Evolutionary conservation across 2,329 filamentous ascomycete species (phyloP).

Genomic region (Teratosphaeria pseudoeucalypti): DNA sequence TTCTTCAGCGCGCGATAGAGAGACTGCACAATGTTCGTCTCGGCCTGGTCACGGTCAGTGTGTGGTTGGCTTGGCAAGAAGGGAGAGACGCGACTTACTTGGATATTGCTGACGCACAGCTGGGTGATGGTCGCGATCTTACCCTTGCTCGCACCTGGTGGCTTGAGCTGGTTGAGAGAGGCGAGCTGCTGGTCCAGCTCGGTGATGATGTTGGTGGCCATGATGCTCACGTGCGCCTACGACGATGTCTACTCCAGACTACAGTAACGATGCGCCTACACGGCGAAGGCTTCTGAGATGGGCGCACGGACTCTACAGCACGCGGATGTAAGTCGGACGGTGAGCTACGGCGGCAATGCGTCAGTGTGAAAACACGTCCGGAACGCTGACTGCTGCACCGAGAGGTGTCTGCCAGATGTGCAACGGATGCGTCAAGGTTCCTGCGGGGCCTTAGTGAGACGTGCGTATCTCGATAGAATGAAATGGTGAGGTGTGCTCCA

Average conservation of each 20-base stretch:
- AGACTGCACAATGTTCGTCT: conserved; percentile 89
- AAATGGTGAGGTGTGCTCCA: neutral
- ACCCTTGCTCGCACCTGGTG: conserved; percentile 85
- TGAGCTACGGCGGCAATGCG: neutral
- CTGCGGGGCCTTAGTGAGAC: neutral
- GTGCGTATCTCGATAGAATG: neutral
- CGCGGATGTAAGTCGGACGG: neutral
- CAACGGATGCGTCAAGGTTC: neutral
- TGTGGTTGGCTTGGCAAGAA: neutral
- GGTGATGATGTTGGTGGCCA: conserved; percentile 59
- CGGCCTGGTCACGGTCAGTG: conserved; percentile 51
- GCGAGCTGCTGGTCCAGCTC: conserved; percentile 85
- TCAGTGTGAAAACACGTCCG: neutral
- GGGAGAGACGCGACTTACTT: conserved; percentile 48
- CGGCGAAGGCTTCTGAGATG: neutral
- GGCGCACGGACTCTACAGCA: neutral
- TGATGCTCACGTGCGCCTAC: conserved; percentile 14
- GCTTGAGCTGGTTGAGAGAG: conserved; percentile 82
- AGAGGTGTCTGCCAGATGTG: neutral
- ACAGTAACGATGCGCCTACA: neutral
- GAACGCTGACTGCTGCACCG: neutral
- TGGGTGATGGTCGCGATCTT: conserved; percentile 81
- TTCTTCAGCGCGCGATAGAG: conserved; percentile 97
- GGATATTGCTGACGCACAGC: conserved; percentile 78
- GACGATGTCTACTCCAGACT: neutral